These are phyloP conservation scores for Nicotiana otophora DNA, from an alignment of 257 asterid genomes.

Conservation along the genomic window DNA sequence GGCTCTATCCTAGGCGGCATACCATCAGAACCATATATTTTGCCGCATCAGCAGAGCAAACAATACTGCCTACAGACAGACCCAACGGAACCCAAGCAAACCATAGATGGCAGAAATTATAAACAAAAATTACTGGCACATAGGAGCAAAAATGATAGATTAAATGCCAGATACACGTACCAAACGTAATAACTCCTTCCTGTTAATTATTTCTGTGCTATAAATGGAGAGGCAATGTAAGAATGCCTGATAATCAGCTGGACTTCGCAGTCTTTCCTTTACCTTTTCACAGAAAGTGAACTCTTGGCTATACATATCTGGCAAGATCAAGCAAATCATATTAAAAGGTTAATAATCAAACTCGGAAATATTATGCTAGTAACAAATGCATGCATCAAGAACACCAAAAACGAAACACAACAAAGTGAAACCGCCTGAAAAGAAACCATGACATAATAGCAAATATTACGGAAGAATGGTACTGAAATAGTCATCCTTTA, in stretches of 20 bases:
- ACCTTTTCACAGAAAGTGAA: conserved; percentile 89
- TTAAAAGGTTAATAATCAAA: conserved; percentile 2
- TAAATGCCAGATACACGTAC: conserved; percentile 34
- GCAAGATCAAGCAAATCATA: conserved; percentile 24
- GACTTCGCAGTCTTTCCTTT: conserved; percentile 71
- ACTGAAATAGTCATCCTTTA: not conserved
- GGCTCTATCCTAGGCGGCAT: not conserved
- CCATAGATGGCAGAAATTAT: not conserved
- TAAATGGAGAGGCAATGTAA: conserved; percentile 93
- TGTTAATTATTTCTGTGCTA: conserved; percentile 88
- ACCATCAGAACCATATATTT: not conserved
- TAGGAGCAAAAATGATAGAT: not conserved
- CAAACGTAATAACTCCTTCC: conserved; percentile 79
- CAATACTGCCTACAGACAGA: not conserved
- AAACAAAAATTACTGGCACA: not conserved
- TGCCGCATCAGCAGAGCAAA: not conserved
- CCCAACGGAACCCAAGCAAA: not conserved
- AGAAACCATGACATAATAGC: not conserved
- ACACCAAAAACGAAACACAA: not conserved
- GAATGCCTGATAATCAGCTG: conserved; percentile 92
- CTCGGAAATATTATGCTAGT: not conserved
- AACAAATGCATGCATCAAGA: not conserved
- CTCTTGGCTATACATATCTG: conserved; percentile 73
- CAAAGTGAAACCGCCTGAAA: not conserved
- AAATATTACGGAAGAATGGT: not conserved